phyloP scores from a whole-genome alignment of 495 filamentous ascomycete genomes.

The Penicillium herquei region DNA sequence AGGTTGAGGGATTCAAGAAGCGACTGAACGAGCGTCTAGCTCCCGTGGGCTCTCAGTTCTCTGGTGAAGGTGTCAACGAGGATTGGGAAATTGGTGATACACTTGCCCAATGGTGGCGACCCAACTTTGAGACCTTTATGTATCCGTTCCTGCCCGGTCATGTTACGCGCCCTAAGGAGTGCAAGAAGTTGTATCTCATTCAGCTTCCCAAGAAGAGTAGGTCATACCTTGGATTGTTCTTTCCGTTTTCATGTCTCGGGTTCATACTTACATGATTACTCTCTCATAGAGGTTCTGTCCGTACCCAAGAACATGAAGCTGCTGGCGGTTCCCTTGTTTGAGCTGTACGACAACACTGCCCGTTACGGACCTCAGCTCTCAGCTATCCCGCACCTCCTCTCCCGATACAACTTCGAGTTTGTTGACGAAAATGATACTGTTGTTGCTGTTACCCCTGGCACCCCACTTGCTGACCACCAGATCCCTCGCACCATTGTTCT shows the following conservation, averaged over 20 bases:
- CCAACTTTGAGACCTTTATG: constrained; percentile 99
- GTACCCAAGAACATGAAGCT: constrained; percentile 99
- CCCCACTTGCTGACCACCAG: constrained; percentile 41
- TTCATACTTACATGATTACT: background rate
- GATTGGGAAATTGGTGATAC: constrained; percentile 95
- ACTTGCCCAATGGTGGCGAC: constrained; percentile 96
- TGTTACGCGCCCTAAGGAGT: constrained; percentile 95
- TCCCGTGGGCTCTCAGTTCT: constrained; percentile 82
- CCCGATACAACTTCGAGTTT: constrained; percentile 95
- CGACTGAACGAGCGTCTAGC: constrained; percentile 90
- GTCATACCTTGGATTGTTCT: constrained; percentile 19
- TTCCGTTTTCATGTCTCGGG: too few relatives aligned
- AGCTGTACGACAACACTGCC: constrained; percentile 95
- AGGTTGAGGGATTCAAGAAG: constrained; percentile 88
- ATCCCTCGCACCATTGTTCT: constrained; percentile 67
- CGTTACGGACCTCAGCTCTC: constrained; percentile 94
- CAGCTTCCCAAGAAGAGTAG: constrained; percentile 87
- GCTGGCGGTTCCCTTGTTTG: constrained; percentile 92
- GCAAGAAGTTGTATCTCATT: constrained; percentile 98
- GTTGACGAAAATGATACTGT: constrained; percentile 93
- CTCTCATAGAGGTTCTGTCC: constrained; percentile 75
- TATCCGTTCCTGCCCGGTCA: constrained; percentile 96
- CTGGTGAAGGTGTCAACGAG: constrained; percentile 78
- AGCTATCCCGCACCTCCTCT: constrained; percentile 90
- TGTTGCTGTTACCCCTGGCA: constrained; percentile 80